Conservation (phyloP, 192 early-diverging fungal genomes). For the Cladochytrium replicatum region DNA sequence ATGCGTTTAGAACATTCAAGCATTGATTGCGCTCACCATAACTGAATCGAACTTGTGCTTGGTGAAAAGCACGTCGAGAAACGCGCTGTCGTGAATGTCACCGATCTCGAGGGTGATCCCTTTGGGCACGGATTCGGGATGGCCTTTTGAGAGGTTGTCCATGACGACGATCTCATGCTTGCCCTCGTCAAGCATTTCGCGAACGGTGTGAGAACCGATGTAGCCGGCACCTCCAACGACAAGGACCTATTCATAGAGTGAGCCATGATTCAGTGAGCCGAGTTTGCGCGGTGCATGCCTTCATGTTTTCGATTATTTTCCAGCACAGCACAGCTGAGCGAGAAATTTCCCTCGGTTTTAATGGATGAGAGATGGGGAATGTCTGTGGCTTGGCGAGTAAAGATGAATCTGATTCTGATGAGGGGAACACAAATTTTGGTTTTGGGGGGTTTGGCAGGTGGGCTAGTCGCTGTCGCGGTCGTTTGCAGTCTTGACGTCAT, state of each 20-base stretch:
- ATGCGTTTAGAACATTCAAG: not conserved
- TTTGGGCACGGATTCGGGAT: conserved; percentile 30
- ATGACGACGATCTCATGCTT: conserved; percentile 77
- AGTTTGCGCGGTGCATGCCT: no score
- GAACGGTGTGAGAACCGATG: conserved; percentile 88
- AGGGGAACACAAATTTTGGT: no score
- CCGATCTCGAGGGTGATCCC: conserved; percentile 59
- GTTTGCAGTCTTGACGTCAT: no score
- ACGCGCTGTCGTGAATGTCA: conserved; percentile 63
- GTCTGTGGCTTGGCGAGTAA: no score
- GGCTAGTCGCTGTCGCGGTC: no score
- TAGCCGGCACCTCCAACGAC: conserved; percentile 63
- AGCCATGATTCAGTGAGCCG: no score
- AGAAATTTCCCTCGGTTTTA: no score
- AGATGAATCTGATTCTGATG: no score
- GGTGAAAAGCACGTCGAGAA: conserved; percentile 60
- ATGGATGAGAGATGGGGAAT: no score
- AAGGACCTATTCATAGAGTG: conserved; percentile 26
- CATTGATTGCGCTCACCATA: conserved; percentile 14
- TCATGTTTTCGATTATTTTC: no score
- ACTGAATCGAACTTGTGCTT: conserved; percentile 50
- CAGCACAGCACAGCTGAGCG: no score
- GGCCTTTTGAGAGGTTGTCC: conserved; percentile 73
- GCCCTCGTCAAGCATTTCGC: conserved; percentile 57
- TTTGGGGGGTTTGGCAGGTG: no score